Evolutionary conservation across 306 rosid genomes (phyloP).

Genomic region (Gynostemma pentaphyllum): DNA sequence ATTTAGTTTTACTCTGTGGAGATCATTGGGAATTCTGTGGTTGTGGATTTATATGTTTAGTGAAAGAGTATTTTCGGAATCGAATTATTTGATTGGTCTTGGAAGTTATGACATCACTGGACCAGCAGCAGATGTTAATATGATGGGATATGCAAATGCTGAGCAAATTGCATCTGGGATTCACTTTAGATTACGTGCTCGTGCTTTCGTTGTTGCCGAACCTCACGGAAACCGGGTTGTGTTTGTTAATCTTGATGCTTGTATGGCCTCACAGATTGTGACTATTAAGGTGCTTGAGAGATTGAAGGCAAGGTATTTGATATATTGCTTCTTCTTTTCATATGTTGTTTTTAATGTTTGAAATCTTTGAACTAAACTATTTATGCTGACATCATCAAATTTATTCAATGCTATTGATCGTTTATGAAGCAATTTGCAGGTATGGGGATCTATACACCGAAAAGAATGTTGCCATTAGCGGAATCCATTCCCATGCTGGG

Average conservation of each 20-base stretch:
- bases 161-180: conserved; percentile 71
- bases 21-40: conserved; percentile 14
- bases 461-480: conserved; percentile 83
- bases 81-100: conserved; percentile 67
- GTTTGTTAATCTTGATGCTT: conserved; percentile 91
- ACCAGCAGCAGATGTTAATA: conserved; percentile 90
- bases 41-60: conserved; percentile 13
- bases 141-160: conserved; percentile 85
- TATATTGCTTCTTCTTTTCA: not conserved
- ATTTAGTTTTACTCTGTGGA: not conserved
- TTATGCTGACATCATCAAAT: not conserved
- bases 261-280: conserved; percentile 83
- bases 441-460: conserved; percentile 72
- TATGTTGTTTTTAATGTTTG: not conserved
- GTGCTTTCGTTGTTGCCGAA: conserved; percentile 67
- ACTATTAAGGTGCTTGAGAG: conserved; percentile 70
- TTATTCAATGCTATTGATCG: too few relatives aligned
- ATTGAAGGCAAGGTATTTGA: conserved; percentile 62
- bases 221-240: conserved; percentile 59
- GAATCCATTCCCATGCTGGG: conserved; percentile 90
- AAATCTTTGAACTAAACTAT: not conserved
- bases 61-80: conserved; percentile 19
- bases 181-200: conserved; percentile 76
- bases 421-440: conserved; percentile 18
- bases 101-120: conserved; percentile 97